Percentiles rank a stretch among this genome's conserved stretches.
Evolutionary conservation across 208 protist species (phyloP).

Genomic region (Leishmania major): DNA sequence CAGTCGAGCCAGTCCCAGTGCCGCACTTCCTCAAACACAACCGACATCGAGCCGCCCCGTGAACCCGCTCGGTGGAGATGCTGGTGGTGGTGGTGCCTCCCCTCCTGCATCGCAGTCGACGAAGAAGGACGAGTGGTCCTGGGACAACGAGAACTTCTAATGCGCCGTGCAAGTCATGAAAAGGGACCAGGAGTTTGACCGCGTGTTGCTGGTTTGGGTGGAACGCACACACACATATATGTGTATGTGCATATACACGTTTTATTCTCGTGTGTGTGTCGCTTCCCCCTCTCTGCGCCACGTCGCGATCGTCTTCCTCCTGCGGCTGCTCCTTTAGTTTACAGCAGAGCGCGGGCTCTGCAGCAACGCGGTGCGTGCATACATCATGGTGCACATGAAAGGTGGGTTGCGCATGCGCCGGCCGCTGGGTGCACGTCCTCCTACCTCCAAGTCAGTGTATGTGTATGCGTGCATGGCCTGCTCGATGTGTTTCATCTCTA

Average conservation of each 20-base stretch:
- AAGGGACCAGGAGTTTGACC: too few relatives aligned
- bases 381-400: background rate
- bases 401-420: background rate
- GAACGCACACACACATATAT: background rate
- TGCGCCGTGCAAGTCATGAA: background rate
- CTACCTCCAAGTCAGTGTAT: background rate
- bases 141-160: slow-evolving; percentile 33
- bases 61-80: slow-evolving; percentile 14
- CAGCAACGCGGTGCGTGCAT: background rate
- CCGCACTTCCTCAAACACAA: background rate
- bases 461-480: background rate
- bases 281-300: background rate
- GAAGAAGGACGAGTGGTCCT: slow-evolving; percentile 51
- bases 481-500: background rate
- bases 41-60: background rate
- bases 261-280: background rate
- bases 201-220: background rate
- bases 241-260: background rate
- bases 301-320: background rate
- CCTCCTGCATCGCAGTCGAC: slow-evolving; percentile 4
- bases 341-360: background rate
- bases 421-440: background rate
- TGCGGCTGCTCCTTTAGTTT: background rate
- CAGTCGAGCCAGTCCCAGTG: background rate
- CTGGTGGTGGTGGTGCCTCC: background rate